Evolutionary conservation across 768 basidiomycete species (phyloP).

Genomic region (Termitomyces sp.): DNA sequence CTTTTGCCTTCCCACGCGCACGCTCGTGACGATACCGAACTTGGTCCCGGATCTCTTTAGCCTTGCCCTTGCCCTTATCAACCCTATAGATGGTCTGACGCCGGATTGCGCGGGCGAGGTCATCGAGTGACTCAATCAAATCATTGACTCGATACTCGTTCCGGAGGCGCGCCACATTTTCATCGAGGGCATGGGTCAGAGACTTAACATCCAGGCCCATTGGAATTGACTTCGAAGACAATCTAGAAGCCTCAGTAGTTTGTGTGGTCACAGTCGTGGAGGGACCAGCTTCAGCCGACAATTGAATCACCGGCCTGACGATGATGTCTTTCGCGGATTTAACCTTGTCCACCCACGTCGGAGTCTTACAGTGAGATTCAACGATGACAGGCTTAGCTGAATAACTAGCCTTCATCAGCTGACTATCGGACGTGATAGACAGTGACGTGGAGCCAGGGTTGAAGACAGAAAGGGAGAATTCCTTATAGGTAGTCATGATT

Average conservation of each 20-base stretch:
- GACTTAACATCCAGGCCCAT: slow-evolving; percentile 39
- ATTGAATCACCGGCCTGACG: slow-evolving; percentile 25
- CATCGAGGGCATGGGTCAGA: slow-evolving; percentile 43
- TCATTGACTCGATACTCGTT: slow-evolving; percentile 44
- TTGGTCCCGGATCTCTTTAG: slow-evolving; percentile 36
- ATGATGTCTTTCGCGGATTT: slow-evolving; percentile 30
- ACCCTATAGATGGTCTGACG: slow-evolving; percentile 42
- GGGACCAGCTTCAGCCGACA: slow-evolving; percentile 23
- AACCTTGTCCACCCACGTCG: slow-evolving; percentile 20
- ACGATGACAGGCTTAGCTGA: slow-evolving; percentile 3
- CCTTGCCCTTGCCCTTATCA: slow-evolving; percentile 43
- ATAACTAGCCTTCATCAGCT: slow-evolving; percentile 12
- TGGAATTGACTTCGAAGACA: slow-evolving; percentile 20
- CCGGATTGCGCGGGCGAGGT: slow-evolving; percentile 44
- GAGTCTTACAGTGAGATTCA: slow-evolving; percentile 10
- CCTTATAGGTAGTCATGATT: slow-evolving; percentile 37
- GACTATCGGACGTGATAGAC: slow-evolving; percentile 21
- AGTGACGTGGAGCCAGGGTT: slow-evolving; percentile 42
- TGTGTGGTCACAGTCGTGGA: slow-evolving; percentile 23
- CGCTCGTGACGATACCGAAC: slow-evolving; percentile 44
- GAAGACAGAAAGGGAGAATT: slow-evolving; percentile 47
- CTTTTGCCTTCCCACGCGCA: slow-evolving; percentile 48
- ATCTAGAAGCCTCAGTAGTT: slow-evolving; percentile 9
- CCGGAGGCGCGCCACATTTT: slow-evolving; percentile 36
- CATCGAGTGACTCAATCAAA: slow-evolving; percentile 54